Evolutionary conservation across 192 early-diverging fungal species (phyloP).

Genomic region (Gaertneriomyces sp.): DNA sequence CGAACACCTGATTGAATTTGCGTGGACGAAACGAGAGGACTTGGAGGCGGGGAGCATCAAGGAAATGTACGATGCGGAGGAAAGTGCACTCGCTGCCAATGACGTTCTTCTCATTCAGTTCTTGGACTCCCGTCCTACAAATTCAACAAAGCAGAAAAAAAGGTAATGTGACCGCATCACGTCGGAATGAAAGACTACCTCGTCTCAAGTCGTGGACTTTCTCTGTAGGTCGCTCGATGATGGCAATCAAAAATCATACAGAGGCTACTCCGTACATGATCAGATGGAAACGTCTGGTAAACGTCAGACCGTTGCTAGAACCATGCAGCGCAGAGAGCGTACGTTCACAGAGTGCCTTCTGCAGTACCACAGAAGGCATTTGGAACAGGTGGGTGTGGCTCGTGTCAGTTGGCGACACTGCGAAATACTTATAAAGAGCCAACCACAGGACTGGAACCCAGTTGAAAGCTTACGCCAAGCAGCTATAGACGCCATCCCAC

Average conservation of each 20-base stretch:
- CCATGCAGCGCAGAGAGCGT: no score
- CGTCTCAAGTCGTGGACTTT: neutral
- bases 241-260: neutral
- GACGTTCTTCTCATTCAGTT: conserved; percentile 33
- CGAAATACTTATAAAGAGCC: neutral
- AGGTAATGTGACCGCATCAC: neutral
- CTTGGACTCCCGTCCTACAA: conserved; percentile 20
- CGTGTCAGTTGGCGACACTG: neutral
- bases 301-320: neutral
- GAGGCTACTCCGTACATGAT: neutral
- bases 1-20: conserved; percentile 20
- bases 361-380: neutral
- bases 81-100: neutral
- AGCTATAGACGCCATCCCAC: neutral
- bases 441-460: no score
- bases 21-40: conserved; percentile 22
- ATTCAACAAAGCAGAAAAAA: conserved; percentile 11
- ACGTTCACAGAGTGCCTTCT: no score
- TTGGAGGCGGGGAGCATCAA: conserved; percentile 22
- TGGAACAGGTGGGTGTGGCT: neutral
- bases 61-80: conserved; percentile 22
- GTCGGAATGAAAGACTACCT: neutral
- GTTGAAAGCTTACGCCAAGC: no score
- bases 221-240: neutral
- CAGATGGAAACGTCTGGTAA: neutral